Base-by-base conservation (phyloP, 2,329 filamentous ascomycete species). In the Fusarium nurragi region DNA sequence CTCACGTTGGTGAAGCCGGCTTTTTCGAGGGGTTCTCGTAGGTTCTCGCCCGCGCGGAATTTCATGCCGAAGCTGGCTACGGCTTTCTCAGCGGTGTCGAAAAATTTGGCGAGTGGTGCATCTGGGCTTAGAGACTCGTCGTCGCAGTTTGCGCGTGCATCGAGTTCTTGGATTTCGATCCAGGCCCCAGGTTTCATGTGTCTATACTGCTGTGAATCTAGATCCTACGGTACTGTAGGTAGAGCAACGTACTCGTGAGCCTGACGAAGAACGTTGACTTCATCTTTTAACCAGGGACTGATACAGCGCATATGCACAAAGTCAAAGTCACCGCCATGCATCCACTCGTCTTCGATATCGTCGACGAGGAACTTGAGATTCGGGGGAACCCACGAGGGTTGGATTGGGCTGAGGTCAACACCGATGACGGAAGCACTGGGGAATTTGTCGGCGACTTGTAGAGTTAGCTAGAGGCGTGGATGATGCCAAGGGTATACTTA, bases 341-440 rank as follows among this genome's bases (percentile, higher is more conserved):
- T 60, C 86, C 86, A 88, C 0, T 82, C 77, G 47, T 83, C 79
- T 64, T 87, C 76, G 14, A 74, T 70, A 28, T 77, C 76, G 23
- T 77, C 76, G 14, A 77, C 75, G 8, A 78, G 51, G 16, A 79
- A 79, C 22, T 69, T 71, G 22, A 79, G 74, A n/a, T 79, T 79
- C 0, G 78, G 76, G 2, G 78, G 78, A 0, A 79, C 76, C 78
- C 77, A 79, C 5, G 48, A 44, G 0, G 71, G 70, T 3, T 73
- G 71, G 4, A 73, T 73, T 1, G 71, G 71, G 6, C 62, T 68
- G 1, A 73, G 55, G 9, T 73, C 71, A 3, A 72, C 66, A 3
- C 68, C 71, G 3, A 70, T 16, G 0, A 73, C 60, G 0, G 68
- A 63, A 10, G 71, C 70, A 11, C 64, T 50, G 14, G 71, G 71